Base-by-base conservation (phyloP, 83 land plant genomes). In the Thuja plicata region DNA sequence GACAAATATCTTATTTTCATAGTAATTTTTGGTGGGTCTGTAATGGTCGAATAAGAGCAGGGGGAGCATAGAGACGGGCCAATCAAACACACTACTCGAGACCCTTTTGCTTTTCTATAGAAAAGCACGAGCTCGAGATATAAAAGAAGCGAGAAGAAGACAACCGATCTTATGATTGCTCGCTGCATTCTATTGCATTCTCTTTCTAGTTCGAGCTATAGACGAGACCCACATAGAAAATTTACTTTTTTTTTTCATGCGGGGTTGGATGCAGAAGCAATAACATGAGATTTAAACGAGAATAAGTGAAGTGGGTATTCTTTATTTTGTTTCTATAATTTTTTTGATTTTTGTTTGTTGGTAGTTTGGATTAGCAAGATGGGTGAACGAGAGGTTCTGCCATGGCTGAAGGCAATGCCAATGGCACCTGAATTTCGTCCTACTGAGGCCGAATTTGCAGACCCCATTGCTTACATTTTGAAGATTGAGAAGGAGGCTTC, bases 361-460 rank as follows among this genome's bases (percentile, higher is more conserved):
- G 57, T 54, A 54, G 57, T 54, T 54, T 54, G 57, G 73, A 66
- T 66, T 66, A 8, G 9, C 32, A 76, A 35, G 38, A 95, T 95
- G 98, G 91, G 86, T 85, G 94, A 95, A 88, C 89, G 89, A 62
- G 96, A 95, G 89, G 90, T 95, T 35, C 94, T 97, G 16, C 80
- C 87, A 30, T 98, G 99, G 99, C 92, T 98, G 0, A 89, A 94
- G 84, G 88, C 88, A 83, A 92, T 98, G 89, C 96, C 99, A 15
- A 76, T 92, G 87, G 99, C 99, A 12, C 99, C 99, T 9, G 98
- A 92, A 89, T 98, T 93, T 90, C 93, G 90, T 19, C 99, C 99
- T 50, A 95, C 97, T 10, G 99, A 97, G 82, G 97, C 98, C 9
- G 99, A 98, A 93, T 98, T 98, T 88, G 92, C 96, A 54, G 99